These are phyloP conservation scores for Chara braunii DNA, from an alignment of 139 green algal species.

Conservation along the genomic window DNA sequence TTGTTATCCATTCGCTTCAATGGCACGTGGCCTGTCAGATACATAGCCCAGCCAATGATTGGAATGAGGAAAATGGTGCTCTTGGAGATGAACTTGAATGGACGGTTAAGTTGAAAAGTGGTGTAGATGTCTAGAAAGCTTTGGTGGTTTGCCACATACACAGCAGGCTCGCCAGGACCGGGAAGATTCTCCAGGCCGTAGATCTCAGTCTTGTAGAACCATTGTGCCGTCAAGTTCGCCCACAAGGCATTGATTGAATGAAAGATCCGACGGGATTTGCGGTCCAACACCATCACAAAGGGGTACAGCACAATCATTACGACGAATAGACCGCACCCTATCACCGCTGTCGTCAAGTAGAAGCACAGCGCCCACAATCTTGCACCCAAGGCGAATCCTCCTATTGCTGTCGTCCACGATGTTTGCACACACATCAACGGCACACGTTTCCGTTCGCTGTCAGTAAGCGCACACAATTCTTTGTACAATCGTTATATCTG, in stretches of 20 bases:
- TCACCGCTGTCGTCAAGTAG: slow-evolving; percentile 61
- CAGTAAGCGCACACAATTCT: no score
- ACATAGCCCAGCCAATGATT: slow-evolving; percentile 97
- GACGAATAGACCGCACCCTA: slow-evolving; percentile 75
- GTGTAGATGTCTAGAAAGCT: slow-evolving; percentile 76
- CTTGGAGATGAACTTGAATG: slow-evolving; percentile 98
- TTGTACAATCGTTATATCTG: no score
- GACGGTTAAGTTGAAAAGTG: slow-evolving; percentile 40
- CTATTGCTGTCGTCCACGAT: no score
- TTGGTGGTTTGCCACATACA: slow-evolving; percentile 96
- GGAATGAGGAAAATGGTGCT: slow-evolving; percentile 92
- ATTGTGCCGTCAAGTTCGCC: slow-evolving; percentile 69
- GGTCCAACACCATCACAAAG: slow-evolving; percentile 70
- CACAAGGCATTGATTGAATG: slow-evolving; percentile 89
- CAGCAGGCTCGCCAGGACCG: slow-evolving; percentile 54
- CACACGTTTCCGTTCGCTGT: no score
- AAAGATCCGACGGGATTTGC: slow-evolving; percentile 58
- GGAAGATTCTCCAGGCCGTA: slow-evolving; percentile 82
- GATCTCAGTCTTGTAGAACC: slow-evolving; percentile 67
- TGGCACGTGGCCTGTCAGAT: slow-evolving; percentile 86
- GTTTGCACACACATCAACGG: no score
- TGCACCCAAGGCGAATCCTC: no score
- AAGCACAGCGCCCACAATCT: slow-evolving; percentile 61
- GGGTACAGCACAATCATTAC: slow-evolving; percentile 71
- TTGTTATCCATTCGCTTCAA: slow-evolving; percentile 82